Evolutionary conservation across 768 basidiomycete genomes (phyloP).

Genomic region (Russula dissimulans): DNA sequence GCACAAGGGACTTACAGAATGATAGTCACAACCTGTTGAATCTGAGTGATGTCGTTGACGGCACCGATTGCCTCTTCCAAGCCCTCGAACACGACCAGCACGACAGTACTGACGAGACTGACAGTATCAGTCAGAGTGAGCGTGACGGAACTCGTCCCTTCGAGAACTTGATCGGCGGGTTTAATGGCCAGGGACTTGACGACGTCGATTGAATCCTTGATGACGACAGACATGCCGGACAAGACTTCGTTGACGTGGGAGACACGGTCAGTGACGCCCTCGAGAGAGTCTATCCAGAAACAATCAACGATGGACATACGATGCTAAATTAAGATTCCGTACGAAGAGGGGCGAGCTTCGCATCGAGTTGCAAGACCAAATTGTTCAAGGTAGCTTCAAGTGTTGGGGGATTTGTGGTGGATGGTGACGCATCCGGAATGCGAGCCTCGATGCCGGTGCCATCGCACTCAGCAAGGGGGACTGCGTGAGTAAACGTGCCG

Average conservation of each 20-base stretch:
- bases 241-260: conserved; percentile 21
- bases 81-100: not conserved
- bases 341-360: not conserved
- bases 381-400: not conserved
- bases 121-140: conserved; percentile 26
- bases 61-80: not conserved
- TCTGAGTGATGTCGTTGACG: not conserved
- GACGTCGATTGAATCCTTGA: conserved; percentile 21
- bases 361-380: not conserved
- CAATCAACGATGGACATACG: not conserved
- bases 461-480: not conserved
- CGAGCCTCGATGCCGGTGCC: not conserved
- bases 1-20: not conserved
- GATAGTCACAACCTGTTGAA: not conserved
- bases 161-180: conserved; percentile 23
- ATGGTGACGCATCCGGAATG: accelerated
- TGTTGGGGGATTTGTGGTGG: not conserved
- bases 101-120: not conserved
- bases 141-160: conserved; percentile 19
- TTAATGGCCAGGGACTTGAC: conserved; percentile 25
- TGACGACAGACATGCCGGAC: conserved; percentile 20
- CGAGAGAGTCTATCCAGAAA: conserved; percentile 22
- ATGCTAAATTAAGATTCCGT: not conserved
- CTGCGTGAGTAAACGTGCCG: not conserved
- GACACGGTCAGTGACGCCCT: conserved; percentile 22